These are phyloP conservation scores for Pseudocercospora crystallina DNA, from an alignment of 2,329 filamentous ascomycete genomes.

Conservation along the genomic window DNA sequence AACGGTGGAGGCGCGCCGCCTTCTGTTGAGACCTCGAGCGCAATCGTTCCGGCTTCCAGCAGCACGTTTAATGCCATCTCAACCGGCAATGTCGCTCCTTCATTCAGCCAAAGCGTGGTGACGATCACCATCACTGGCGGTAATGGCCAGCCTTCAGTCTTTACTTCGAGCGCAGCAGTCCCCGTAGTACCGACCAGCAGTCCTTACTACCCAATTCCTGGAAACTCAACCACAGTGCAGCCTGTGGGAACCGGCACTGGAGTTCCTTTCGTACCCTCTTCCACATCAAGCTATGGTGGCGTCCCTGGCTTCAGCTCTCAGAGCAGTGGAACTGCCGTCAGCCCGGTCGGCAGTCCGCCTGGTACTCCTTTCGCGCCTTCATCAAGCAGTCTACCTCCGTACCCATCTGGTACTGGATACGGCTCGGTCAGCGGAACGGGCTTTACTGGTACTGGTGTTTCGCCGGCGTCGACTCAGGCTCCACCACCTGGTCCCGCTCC, in stretches of 20 bases:
- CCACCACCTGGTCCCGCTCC: too few relatives aligned
- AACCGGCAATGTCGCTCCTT: slow-evolving; percentile 8
- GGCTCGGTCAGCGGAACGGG: slow-evolving; percentile 5
- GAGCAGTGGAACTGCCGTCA: slow-evolving; percentile 7
- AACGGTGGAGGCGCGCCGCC: slow-evolving; percentile 8
- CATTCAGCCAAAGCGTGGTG: slow-evolving; percentile 15
- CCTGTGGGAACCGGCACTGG: slow-evolving; percentile 9
- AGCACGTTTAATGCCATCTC: not conserved
- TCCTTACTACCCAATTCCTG: slow-evolving; percentile 13
- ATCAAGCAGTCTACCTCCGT: too few relatives aligned
- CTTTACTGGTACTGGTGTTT: slow-evolving; percentile 5
- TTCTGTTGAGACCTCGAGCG: slow-evolving; percentile 5
- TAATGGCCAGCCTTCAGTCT: slow-evolving; percentile 11
- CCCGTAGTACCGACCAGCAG: slow-evolving; percentile 10
- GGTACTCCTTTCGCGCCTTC: not conserved
- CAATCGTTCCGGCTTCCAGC: slow-evolving; percentile 11
- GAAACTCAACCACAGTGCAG: slow-evolving; percentile 11
- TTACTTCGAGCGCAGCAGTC: slow-evolving; percentile 15
- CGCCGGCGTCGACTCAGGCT: slow-evolving; percentile 10
- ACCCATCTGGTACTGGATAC: slow-evolving; percentile 11
- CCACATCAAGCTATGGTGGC: slow-evolving; percentile 4
- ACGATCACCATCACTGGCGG: slow-evolving; percentile 16
- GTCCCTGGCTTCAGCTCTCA: slow-evolving; percentile 4
- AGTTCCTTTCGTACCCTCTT: slow-evolving; percentile 1
- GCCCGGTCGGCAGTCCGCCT: slow-evolving; percentile 8